Evolutionary conservation across 2,329 filamentous ascomycete genomes (phyloP).

Genomic region (Venturia oleaginea): DNA sequence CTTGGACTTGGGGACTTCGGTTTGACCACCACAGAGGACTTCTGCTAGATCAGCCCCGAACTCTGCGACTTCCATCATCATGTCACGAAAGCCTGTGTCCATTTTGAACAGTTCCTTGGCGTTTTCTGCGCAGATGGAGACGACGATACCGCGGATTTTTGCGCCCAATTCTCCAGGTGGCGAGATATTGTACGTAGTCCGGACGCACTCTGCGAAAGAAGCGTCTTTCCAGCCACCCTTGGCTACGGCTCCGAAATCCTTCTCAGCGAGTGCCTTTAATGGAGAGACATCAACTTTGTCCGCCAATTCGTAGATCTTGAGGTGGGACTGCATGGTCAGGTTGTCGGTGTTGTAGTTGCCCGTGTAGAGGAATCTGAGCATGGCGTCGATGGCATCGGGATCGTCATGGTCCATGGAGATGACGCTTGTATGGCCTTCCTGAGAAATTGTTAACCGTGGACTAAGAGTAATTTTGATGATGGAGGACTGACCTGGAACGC

Average conservation of each 20-base stretch:
- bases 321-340: not conserved
- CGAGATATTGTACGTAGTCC: not conserved
- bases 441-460: not conserved
- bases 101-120: not conserved
- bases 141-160: not conserved
- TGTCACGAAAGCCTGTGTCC: not conserved
- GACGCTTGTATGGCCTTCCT: constrained; percentile 3
- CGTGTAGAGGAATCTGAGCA: constrained; percentile 4
- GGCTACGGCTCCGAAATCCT: not conserved
- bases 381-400: not conserved
- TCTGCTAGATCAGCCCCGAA: not conserved
- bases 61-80: not conserved
- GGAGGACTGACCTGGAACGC: constrained; percentile 2
- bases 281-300: not conserved
- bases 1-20: too few species aligned
- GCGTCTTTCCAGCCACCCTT: not conserved
- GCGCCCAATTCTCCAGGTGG: not conserved
- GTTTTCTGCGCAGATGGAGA: not conserved
- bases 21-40: not conserved
- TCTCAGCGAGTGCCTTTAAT: not conserved
- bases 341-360: not conserved
- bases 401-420: constrained; percentile 1
- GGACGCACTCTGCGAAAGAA: not conserved
- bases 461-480: not conserved
- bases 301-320: constrained; percentile 6